A percentile compares a stretch with the other conserved stretches of the same genome.
These are phyloP conservation scores for Boechera stricta DNA, from an alignment of 345 rosid species.

Conservation along the genomic window DNA sequence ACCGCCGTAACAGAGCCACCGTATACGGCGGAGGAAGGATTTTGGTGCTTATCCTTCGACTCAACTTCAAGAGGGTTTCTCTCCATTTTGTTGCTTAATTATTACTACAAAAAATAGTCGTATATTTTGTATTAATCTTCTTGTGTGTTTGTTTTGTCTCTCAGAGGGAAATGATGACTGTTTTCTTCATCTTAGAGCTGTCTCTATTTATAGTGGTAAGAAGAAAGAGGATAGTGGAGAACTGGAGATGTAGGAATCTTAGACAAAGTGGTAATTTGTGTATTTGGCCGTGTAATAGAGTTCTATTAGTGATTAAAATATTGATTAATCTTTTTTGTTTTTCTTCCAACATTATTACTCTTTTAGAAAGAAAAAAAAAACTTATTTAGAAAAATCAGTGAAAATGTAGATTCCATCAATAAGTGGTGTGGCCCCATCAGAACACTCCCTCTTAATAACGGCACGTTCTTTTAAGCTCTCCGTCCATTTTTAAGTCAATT, in stretches of 20 bases:
- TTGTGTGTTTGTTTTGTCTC: neutral
- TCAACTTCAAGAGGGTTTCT: slow-evolving; percentile 45
- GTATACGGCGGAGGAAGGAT: slow-evolving; percentile 35
- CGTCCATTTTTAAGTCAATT: slow-evolving; percentile 19
- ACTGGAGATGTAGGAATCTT: slow-evolving; percentile 28
- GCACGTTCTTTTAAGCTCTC: slow-evolving; percentile 41
- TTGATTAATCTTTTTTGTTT: neutral
- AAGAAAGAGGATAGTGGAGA: slow-evolving; percentile 31
- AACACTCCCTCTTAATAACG: slow-evolving; percentile 37
- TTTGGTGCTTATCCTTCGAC: slow-evolving; percentile 36
- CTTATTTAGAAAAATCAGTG: neutral
- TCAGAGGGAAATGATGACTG: slow-evolving; percentile 38
- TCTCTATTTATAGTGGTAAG: slow-evolving; percentile 42
- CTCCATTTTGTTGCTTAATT: slow-evolving; percentile 35
- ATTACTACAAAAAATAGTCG: slow-evolving; percentile 7
- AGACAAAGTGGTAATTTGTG: slow-evolving; percentile 38
- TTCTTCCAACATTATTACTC: no score
- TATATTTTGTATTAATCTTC: neutral
- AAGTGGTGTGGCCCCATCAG: slow-evolving; percentile 30
- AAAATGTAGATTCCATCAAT: slow-evolving; percentile 30
- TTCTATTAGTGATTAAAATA: slow-evolving; percentile 17
- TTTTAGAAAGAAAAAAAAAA: neutral
- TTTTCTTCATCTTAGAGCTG: slow-evolving; percentile 21
- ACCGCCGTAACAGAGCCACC: slow-evolving; percentile 43
- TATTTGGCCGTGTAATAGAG: slow-evolving; percentile 36